Conservation (phyloP, 2,329 filamentous ascomycete genomes). For the Verticillium nubilum region DNA sequence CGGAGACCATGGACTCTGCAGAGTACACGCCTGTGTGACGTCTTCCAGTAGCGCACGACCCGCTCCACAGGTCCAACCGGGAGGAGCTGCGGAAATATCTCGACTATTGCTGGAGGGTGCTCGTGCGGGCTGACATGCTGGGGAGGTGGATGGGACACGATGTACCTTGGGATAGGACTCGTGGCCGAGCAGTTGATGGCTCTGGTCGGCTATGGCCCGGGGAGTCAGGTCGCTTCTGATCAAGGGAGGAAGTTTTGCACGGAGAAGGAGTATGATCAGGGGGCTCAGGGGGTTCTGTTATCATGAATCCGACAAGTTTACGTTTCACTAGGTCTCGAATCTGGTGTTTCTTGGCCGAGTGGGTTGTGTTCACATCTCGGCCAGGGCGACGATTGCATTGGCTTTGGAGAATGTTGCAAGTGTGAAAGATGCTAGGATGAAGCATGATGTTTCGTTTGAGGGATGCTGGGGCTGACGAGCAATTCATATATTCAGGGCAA, state of each 20-base stretch:
- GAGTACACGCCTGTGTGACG: constrained; percentile 5
- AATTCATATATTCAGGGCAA: too few species aligned
- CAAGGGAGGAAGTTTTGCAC: neutral
- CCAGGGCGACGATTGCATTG: too few species aligned
- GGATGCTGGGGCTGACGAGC: too few species aligned
- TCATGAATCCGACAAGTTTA: too few species aligned
- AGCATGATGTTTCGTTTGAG: too few species aligned
- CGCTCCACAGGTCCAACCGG: constrained; percentile 12
- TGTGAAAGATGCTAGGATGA: too few species aligned
- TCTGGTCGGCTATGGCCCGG: neutral
- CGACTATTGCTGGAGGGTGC: constrained; percentile 19
- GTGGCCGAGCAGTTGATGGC: neutral
- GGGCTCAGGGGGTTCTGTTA: too few species aligned
- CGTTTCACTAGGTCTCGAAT: too few species aligned
- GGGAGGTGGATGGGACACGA: neutral
- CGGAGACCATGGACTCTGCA: constrained; percentile 10
- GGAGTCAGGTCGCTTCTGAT: neutral
- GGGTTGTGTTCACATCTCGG: too few species aligned
- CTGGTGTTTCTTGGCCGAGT: too few species aligned
- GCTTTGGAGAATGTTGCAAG: too few species aligned
- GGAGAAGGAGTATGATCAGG: too few species aligned
- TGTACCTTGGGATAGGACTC: neutral
- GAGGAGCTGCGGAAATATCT: constrained; percentile 18
- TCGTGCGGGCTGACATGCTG: constrained; percentile 17
- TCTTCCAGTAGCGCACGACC: constrained; percentile 11